Conservation (phyloP, 2,329 filamentous ascomycete genomes). For the Arthrobotrys conoides region DNA sequence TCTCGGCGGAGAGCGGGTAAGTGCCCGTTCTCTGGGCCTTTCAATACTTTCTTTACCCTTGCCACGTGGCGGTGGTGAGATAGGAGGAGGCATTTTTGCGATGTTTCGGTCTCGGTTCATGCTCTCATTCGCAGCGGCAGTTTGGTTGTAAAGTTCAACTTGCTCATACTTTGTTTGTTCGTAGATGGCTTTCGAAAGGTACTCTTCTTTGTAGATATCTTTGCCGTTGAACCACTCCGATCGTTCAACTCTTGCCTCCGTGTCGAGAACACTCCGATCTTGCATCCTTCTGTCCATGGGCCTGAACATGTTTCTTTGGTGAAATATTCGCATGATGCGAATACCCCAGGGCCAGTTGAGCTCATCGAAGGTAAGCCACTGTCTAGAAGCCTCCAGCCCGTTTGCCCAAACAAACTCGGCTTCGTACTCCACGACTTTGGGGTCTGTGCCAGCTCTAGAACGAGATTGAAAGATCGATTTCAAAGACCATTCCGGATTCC, state of each 20-base stretch:
- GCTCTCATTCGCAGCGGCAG: not conserved
- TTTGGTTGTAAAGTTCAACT: not conserved
- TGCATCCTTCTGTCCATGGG: constrained; percentile 48
- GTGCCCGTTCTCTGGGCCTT: not conserved
- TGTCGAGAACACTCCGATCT: not conserved
- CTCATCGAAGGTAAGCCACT: constrained; percentile 47
- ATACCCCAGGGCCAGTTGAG: constrained; percentile 53
- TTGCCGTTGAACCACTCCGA: constrained; percentile 49
- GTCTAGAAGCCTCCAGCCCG: not conserved
- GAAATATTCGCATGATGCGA: constrained; percentile 33
- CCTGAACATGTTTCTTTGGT: constrained; percentile 29
- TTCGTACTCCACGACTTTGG: constrained; percentile 34
- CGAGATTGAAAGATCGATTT: constrained; percentile 36
- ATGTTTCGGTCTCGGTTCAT: not conserved
- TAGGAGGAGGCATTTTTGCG: not conserved
- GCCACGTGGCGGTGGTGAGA: too few species aligned
- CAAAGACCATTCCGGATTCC: constrained; percentile 49
- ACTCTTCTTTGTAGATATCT: constrained; percentile 33
- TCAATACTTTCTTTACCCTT: not conserved
- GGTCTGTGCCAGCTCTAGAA: not conserved
- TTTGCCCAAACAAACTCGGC: constrained; percentile 23
- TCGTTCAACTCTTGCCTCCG: constrained; percentile 23
- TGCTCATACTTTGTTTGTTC: not conserved
- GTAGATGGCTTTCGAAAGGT: constrained; percentile 11
- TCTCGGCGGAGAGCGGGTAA: not conserved